Evolutionary conservation across 1,284 basidiomycete species (phyloP), one percentile per base, ranked within the genome.

Genomic region (Cryptococcus hybrid): DNA sequence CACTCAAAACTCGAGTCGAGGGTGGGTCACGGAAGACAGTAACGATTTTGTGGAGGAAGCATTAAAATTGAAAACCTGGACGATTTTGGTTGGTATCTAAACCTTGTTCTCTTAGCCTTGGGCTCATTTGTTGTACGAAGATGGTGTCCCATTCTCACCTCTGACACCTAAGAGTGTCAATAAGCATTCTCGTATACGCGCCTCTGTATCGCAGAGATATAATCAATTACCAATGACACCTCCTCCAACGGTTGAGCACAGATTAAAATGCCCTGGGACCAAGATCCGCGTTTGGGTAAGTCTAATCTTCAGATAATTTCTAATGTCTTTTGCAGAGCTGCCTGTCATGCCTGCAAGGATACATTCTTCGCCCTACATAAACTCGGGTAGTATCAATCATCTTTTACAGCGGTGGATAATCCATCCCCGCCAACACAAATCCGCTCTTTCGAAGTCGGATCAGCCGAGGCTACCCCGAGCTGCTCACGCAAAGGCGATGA

Each of bases 91-190:
- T 15, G 35, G 51, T 34, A 36, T 35, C 6, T 30, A 30, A 30
- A 3, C 3, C 30, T 3, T 30, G 30, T 30, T 30, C 30, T 30
- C 3, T 4, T 30, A 30, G 30, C 3, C 30, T 30, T 30, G 30
- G 30, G 30, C 30, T 15, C 18, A 13, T 24, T 24, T 15, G 37
- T 38, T n/a, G 5, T 37, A 18, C 43, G 2, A 13, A 53, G 51
- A 53, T 45, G 51, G 51, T n/a, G 51, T 45, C 5, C 51, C 51
- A 13, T 46, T 44, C 18, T 11, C 15, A 11, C 51, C 51, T 9
- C 15, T 53, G 34, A 53, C 51, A 4, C 51, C 51, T 35, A 34
- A n/a, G 4, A 53, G 42, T 36, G 15, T 36, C n/a, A 13, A 36
- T 8, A 53, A 53, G 51, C 9, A 34, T 15, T 46, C 51, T 8